phyloP scores from a whole-genome alignment of 2,329 filamentous ascomycete species.

The Aspergillus hortae region DNA sequence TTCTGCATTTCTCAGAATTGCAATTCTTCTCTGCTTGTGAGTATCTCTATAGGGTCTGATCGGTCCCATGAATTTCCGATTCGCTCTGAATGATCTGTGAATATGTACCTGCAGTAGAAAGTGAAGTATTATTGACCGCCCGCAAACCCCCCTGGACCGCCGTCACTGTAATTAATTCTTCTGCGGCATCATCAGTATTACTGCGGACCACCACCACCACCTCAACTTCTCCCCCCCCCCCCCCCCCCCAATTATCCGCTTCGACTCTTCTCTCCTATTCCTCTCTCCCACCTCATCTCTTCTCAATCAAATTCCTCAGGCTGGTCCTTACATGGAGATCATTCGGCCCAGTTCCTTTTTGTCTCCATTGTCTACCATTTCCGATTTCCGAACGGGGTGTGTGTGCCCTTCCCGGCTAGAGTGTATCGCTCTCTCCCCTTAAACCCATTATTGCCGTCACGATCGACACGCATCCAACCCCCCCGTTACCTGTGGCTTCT shows the following conservation, averaged over 20 bases:
- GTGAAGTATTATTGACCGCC: too few relatives aligned
- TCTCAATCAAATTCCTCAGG: conserved; percentile 8
- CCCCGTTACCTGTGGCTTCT: not conserved
- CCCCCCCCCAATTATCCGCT: not conserved
- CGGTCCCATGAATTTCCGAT: too few relatives aligned
- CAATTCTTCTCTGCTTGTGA: too few relatives aligned
- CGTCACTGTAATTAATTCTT: not conserved
- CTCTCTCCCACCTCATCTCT: conserved; percentile 6
- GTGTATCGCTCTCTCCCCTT: conserved; percentile 23
- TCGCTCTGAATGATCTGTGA: not conserved
- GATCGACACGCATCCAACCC: conserved; percentile 15
- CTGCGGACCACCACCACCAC: not conserved
- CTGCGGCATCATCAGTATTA: not conserved
- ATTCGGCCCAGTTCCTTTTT: conserved; percentile 6
- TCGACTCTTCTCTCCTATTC: conserved; percentile 5
- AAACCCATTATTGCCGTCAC: conserved; percentile 17
- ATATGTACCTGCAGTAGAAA: too few relatives aligned
- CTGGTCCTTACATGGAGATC: conserved; percentile 19
- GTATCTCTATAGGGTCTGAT: too few relatives aligned
- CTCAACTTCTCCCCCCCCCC: not conserved
- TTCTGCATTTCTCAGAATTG: too few relatives aligned
- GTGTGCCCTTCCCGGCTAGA: conserved; percentile 22
- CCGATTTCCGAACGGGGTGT: conserved; percentile 12
- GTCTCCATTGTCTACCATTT: not conserved
- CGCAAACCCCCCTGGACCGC: too few relatives aligned